phyloP scores from a whole-genome alignment of 2,329 filamentous ascomycete genomes.

The Volutella citrinella region DNA sequence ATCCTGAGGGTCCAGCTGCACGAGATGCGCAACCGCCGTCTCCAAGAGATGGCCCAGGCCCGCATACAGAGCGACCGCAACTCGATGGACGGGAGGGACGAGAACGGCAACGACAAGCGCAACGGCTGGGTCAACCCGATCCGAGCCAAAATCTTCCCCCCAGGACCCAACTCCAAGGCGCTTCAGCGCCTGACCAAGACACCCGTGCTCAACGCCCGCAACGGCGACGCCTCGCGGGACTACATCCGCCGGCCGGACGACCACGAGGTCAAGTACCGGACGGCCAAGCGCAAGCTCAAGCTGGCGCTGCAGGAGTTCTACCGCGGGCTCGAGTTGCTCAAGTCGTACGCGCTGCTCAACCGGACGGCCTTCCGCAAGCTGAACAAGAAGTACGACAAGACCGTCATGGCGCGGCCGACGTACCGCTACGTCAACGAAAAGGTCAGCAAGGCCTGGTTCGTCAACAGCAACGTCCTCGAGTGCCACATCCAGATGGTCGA shows the following conservation, averaged over 20 bases:
- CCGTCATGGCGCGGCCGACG: slow-evolving; percentile 71
- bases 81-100: slow-evolving; percentile 13
- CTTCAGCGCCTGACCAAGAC: slow-evolving; percentile 53
- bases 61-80: slow-evolving; percentile 30
- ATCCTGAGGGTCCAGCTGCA: slow-evolving; percentile 81
- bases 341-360: slow-evolving; percentile 87
- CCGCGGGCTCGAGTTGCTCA: slow-evolving; percentile 83
- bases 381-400: slow-evolving; percentile 98
- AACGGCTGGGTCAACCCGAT: slow-evolving; percentile 51
- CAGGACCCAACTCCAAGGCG: slow-evolving; percentile 59
- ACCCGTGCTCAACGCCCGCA: slow-evolving; percentile 36
- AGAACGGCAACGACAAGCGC: slow-evolving; percentile 25
- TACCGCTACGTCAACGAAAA: slow-evolving; percentile 86
- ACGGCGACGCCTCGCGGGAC: slow-evolving; percentile 39
- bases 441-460: slow-evolving; percentile 87
- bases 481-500: slow-evolving; percentile 77
- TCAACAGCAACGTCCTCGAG: slow-evolving; percentile 82
- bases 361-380: slow-evolving; percentile 94
- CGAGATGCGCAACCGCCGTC: slow-evolving; percentile 83
- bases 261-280: slow-evolving; percentile 72
- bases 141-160: slow-evolving; percentile 50
- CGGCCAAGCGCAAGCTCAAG: slow-evolving; percentile 89
- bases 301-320: slow-evolving; percentile 91
- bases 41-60: slow-evolving; percentile 62
- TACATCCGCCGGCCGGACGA: slow-evolving; percentile 48